Evolutionary conservation across 192 early-diverging fungal genomes (phyloP).

Genomic region (Spizellomyces sp.): DNA sequence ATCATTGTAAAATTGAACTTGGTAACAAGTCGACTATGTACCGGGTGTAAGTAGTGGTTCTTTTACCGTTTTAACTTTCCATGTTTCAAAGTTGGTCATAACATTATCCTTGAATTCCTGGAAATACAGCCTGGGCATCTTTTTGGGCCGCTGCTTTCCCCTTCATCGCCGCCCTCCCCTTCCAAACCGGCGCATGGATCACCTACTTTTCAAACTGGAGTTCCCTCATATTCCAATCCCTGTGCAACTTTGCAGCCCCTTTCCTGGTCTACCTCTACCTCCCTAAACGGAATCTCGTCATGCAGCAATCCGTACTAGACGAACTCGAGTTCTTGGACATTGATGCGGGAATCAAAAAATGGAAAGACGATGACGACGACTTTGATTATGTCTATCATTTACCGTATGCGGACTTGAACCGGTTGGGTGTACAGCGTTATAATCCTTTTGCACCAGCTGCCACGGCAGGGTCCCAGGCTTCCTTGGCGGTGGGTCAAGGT

Average conservation of each 20-base stretch:
- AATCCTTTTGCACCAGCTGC: constrained; percentile 38
- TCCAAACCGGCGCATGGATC: constrained; percentile 66
- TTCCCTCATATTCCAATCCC: constrained; percentile 64
- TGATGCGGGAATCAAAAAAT: constrained; percentile 44
- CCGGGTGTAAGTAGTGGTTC: constrained; percentile 31
- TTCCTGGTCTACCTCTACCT: constrained; percentile 69
- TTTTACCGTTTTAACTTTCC: constrained; percentile 8
- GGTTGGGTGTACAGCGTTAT: constrained; percentile 35
- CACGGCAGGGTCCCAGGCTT: background rate
- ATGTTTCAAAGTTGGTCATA: background rate
- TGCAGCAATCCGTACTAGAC: constrained; percentile 55
- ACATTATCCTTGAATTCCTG: background rate
- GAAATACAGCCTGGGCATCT: constrained; percentile 41
- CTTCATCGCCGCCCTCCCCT: constrained; percentile 64
- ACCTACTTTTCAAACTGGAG: constrained; percentile 63
- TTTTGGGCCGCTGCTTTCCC: constrained; percentile 62
- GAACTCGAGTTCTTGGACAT: constrained; percentile 54
- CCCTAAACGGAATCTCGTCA: constrained; percentile 44
- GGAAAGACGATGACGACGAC: constrained; percentile 47
- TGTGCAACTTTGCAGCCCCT: constrained; percentile 69
- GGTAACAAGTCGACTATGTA: constrained; percentile 50
- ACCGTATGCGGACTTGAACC: constrained; percentile 44
- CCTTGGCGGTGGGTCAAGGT: background rate
- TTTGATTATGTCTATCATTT: constrained; percentile 60
- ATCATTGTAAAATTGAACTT: constrained; percentile 68